Evolutionary conservation across 495 filamentous ascomycete species (phyloP).

Genomic region (Pseudomonodictys pantanalensis): DNA sequence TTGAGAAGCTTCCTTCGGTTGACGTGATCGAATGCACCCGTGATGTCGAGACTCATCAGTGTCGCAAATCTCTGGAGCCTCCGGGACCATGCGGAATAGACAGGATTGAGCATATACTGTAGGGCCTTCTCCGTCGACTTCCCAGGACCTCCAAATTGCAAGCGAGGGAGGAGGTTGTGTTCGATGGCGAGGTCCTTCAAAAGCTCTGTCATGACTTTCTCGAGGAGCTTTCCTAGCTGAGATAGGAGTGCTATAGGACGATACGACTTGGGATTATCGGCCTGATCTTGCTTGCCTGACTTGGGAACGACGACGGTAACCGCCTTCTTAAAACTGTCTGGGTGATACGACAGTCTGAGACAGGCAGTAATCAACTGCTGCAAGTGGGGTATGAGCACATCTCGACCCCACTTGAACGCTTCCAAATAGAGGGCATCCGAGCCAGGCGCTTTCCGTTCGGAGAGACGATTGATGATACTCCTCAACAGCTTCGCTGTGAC

Average conservation of each 20-base stretch:
- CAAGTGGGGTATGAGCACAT: not conserved
- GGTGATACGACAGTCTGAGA: not conserved
- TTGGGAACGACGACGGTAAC: not conserved
- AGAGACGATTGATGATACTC: too few species aligned
- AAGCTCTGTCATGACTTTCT: not conserved
- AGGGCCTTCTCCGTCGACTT: not conserved
- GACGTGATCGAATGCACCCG: not conserved
- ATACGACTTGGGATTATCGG: not conserved
- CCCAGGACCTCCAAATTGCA: not conserved
- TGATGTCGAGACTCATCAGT: not conserved
- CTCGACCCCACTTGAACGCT: not conserved
- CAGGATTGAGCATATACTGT: not conserved
- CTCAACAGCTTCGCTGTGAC: too few species aligned
- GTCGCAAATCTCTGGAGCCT: not conserved
- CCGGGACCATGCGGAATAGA: not conserved
- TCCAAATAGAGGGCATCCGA: not conserved
- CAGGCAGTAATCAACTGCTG: not conserved
- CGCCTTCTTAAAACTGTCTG: not conserved
- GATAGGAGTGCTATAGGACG: not conserved
- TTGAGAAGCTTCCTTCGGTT: not conserved
- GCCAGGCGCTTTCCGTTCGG: not conserved
- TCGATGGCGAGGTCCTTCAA: not conserved
- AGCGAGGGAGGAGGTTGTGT: not conserved
- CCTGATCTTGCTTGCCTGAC: not conserved
- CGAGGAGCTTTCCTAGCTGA: not conserved